Evolutionary conservation across 176 grass and related monocot genomes (phyloP).

Genomic region (Juncus inflexus): DNA sequence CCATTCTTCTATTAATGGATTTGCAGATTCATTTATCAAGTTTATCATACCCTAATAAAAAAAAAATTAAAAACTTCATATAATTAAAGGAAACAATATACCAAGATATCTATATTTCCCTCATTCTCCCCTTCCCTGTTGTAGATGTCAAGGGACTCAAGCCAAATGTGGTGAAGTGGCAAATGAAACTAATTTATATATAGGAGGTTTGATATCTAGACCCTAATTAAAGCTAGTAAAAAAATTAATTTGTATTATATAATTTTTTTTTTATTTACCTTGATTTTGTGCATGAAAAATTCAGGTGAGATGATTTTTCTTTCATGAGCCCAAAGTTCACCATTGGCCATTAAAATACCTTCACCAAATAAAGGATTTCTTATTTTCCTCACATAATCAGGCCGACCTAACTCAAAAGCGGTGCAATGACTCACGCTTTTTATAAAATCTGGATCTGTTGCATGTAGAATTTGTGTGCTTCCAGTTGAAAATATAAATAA

Average conservation of each 20-base stretch:
- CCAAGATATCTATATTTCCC: too few species aligned
- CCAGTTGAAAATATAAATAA: constrained; percentile 65
- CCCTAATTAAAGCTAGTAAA: background rate
- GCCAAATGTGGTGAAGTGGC: too few species aligned
- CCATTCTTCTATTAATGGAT: constrained; percentile 44
- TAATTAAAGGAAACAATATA: too few species aligned
- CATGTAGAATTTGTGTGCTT: constrained; percentile 42
- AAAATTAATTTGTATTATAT: background rate
- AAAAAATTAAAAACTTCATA: background rate
- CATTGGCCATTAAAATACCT: constrained; percentile 59
- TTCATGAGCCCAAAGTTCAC: constrained; percentile 61
- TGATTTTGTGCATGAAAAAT: constrained; percentile 87
- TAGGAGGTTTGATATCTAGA: background rate
- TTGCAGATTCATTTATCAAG: constrained; percentile 46
- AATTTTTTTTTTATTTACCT: constrained; percentile 42
- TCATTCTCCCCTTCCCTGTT: too few species aligned
- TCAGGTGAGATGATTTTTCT: constrained; percentile 68
- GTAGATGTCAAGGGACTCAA: too few species aligned
- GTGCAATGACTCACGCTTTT: constrained; percentile 56
- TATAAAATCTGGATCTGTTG: constrained; percentile 53
- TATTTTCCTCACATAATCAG: constrained; percentile 50
- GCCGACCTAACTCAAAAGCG: constrained; percentile 57
- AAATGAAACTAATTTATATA: too few species aligned
- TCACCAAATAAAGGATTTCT: constrained; percentile 52
- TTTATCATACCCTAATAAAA: constrained; percentile 52